These are phyloP conservation scores for Fraxinus dipetala DNA, from an alignment of 305 asterid species.

Conservation along the genomic window DNA sequence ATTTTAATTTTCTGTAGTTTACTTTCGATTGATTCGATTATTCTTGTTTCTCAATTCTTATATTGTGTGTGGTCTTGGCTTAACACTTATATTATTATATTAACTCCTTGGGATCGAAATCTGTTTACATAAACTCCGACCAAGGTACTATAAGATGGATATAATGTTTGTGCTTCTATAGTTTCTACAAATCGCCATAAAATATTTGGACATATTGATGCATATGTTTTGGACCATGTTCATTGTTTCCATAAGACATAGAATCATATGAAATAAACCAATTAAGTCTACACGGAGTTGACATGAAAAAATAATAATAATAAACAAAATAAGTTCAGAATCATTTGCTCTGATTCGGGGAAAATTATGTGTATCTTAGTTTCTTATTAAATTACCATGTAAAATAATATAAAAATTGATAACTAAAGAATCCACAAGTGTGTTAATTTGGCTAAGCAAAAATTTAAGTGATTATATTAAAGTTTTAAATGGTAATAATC, in stretches of 20 bases:
- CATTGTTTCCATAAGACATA: conserved; percentile 19
- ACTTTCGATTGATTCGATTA: no score
- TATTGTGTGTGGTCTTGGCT: no score
- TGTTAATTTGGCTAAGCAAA: no score
- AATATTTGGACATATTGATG: conserved; percentile 13
- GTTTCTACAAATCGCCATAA: not conserved
- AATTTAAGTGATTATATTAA: no score
- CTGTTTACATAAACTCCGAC: conserved; percentile 31
- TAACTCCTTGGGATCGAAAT: conserved; percentile 25
- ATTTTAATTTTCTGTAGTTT: no score
- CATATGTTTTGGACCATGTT: conserved; percentile 17
- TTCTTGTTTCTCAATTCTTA: no score
- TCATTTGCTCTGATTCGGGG: no score
- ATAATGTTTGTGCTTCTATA: conserved; percentile 8
- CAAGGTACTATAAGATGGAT: conserved; percentile 22
- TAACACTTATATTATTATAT: not conserved
- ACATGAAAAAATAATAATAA: not conserved
- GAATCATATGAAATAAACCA: conserved; percentile 21
- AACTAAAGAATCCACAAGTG: no score
- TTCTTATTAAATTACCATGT: no score
- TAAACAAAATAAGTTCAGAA: not conserved
- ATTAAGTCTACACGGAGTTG: conserved; percentile 14
- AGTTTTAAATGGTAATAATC: no score
- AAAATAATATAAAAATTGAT: no score
- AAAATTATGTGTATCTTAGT: no score